phyloP scores from a whole-genome alignment of 306 rosid species.

The Herpetospermum pedunculosum region DNA sequence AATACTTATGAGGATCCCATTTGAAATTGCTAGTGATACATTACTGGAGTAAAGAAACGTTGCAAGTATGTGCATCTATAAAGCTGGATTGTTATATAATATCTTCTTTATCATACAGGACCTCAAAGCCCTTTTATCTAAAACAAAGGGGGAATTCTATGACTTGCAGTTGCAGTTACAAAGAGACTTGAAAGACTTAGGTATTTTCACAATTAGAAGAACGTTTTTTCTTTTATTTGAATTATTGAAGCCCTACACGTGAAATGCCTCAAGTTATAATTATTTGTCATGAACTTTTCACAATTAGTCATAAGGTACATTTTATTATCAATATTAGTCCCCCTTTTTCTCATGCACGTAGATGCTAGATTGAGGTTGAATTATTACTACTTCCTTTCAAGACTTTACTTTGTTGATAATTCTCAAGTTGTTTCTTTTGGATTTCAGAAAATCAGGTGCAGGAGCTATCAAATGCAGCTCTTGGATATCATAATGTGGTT shows the following conservation, averaged over 20 bases:
- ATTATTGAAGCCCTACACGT: neutral
- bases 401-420: neutral
- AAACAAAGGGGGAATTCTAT: conserved; percentile 51
- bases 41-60: neutral
- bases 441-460: conserved; percentile 53
- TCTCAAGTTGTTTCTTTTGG: conserved; percentile 4
- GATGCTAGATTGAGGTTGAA: too few species aligned
- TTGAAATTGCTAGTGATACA: neutral
- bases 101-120: conserved; percentile 35
- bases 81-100: neutral
- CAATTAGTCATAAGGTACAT: neutral
- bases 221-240: conserved; percentile 3
- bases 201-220: conserved; percentile 24
- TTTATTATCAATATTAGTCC: neutral
- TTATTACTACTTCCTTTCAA: neutral
- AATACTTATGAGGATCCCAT: too few species aligned
- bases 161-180: conserved; percentile 53
- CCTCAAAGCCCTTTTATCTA: conserved; percentile 50
- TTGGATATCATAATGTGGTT: conserved; percentile 64
- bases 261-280: neutral
- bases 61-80: neutral
- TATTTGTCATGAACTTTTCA: neutral
- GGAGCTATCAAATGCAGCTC: conserved; percentile 66
- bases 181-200: conserved; percentile 45
- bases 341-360: too few species aligned